Conservation (phyloP, 1,284 basidiomycete species). For the Austroboletus novae-zelandiae region DNA sequence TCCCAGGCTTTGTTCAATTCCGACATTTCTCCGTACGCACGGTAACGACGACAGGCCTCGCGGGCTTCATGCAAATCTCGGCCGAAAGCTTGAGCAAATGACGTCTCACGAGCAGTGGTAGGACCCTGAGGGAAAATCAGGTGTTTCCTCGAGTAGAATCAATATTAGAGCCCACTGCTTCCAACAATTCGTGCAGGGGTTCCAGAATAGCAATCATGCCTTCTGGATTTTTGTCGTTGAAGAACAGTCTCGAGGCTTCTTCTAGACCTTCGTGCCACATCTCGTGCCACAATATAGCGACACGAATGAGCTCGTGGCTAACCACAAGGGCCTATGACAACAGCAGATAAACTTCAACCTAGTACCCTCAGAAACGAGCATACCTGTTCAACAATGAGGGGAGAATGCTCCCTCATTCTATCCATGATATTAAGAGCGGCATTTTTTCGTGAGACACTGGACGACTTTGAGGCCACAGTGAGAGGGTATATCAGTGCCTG, state of each 20-base stretch:
- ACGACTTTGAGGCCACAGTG: conserved; percentile 98
- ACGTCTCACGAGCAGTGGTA: conserved; percentile 92
- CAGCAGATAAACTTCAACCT: conserved; percentile 2
- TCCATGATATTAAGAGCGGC: conserved; percentile 91
- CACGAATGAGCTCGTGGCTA: conserved; percentile 93
- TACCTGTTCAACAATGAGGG: conserved; percentile 86
- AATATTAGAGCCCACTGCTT: conserved; percentile 60
- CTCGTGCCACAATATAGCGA: conserved; percentile 99
- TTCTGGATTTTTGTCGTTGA: conserved; percentile 98
- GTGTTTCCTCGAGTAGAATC: not conserved
- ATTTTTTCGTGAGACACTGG: conserved; percentile 77
- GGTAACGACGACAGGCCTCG: conserved; percentile 87
- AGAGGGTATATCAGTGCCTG: conserved; percentile 97
- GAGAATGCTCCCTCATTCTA: conserved; percentile 92
- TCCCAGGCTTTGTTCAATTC: conserved; percentile 99
- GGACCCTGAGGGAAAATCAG: conserved; percentile 61
- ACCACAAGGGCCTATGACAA: conserved; percentile 77
- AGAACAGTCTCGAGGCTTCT: conserved; percentile 96
- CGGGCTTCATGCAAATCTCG: conserved; percentile 94
- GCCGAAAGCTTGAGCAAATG: conserved; percentile 94
- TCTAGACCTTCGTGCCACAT: conserved; percentile 99
- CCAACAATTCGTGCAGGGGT: conserved; percentile 92
- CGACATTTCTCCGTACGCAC: conserved; percentile 81
- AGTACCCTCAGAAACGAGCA: conserved; percentile 1
- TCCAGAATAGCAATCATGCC: conserved; percentile 97